A percentile compares a stretch with the other conserved stretches of the same genome.
phyloP scores from a whole-genome alignment of 768 basidiomycete species.

The Boletus patriciae region DNA sequence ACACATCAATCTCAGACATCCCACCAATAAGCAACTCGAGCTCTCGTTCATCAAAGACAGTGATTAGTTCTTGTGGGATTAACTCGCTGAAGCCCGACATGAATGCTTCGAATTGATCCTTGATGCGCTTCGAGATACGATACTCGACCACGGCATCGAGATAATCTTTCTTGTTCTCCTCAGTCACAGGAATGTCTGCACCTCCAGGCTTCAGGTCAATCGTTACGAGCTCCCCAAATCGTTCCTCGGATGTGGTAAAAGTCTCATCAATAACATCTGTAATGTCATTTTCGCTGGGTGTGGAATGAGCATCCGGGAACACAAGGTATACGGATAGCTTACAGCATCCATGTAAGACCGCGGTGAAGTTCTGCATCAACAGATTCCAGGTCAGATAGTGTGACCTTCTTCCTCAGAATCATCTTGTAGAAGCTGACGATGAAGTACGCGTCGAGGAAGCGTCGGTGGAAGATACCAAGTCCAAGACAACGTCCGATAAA shows the following conservation, averaged over 20 bases:
- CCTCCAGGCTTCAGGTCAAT: constrained; percentile 93
- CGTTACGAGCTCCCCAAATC: constrained; percentile 97
- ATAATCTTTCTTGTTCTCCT: constrained; percentile 99
- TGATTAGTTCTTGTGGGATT: constrained; percentile 96
- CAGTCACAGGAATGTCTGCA: constrained; percentile 79
- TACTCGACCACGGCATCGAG: constrained; percentile 94
- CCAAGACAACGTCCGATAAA: constrained; percentile 97
- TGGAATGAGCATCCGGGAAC: constrained; percentile 11
- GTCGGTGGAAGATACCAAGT: constrained; percentile 97
- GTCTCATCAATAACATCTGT: constrained; percentile 98
- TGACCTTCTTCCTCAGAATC: constrained; percentile 98
- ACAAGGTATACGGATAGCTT: constrained; percentile 33
- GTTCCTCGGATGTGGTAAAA: constrained; percentile 94
- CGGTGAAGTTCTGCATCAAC: constrained; percentile 95
- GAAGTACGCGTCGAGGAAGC: constrained; percentile 99
- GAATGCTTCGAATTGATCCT: constrained; percentile 99
- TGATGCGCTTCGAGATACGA: constrained; percentile 94
- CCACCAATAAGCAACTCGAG: constrained; percentile 96
- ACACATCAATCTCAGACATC: constrained; percentile 99
- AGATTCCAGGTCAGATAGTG: constrained; percentile 89
- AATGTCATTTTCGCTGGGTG: constrained; percentile 88
- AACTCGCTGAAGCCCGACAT: constrained; percentile 99
- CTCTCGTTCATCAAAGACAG: constrained; percentile 98
- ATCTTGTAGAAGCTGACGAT: constrained; percentile 99
- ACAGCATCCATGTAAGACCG: constrained; percentile 99